Evolutionary conservation across 140 eudicot genomes (phyloP).

Genomic region (Erigeron philadelphicus): DNA sequence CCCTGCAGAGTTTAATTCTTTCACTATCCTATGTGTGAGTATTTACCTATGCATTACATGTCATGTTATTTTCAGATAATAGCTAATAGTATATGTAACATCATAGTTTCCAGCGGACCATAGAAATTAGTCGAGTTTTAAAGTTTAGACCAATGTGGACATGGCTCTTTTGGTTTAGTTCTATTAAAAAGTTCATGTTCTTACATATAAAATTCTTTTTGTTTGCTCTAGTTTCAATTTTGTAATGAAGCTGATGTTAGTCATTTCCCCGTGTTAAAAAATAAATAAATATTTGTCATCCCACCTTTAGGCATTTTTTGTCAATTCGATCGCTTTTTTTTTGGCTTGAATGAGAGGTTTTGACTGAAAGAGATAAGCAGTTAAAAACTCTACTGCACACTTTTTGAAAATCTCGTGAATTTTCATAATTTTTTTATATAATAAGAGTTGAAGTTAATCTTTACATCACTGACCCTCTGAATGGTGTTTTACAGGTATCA

Average conservation of each 20-base stretch:
- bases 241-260: neutral
- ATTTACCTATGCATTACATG: neutral
- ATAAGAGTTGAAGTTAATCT: neutral
- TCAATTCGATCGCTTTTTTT: neutral
- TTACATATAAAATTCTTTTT: neutral
- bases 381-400: neutral
- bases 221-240: neutral
- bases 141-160: neutral
- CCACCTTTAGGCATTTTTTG: constrained; percentile 12
- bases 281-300: neutral
- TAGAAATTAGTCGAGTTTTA: neutral
- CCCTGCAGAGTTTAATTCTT: constrained; percentile 69
- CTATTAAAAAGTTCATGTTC: neutral
- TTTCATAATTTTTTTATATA: constrained; percentile 1
- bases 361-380: neutral
- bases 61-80: constrained; percentile 1
- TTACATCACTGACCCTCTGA: constrained; percentile 12
- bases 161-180: too few species aligned
- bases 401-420: constrained; percentile 11
- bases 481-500: constrained; percentile 52
- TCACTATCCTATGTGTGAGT: constrained; percentile 91
- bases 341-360: neutral
- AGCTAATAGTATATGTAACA: neutral
- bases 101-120: neutral
- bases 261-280: neutral